Conservation (phyloP, 768 basidiomycete species). For the Psilocybe tampanensis region DNA sequence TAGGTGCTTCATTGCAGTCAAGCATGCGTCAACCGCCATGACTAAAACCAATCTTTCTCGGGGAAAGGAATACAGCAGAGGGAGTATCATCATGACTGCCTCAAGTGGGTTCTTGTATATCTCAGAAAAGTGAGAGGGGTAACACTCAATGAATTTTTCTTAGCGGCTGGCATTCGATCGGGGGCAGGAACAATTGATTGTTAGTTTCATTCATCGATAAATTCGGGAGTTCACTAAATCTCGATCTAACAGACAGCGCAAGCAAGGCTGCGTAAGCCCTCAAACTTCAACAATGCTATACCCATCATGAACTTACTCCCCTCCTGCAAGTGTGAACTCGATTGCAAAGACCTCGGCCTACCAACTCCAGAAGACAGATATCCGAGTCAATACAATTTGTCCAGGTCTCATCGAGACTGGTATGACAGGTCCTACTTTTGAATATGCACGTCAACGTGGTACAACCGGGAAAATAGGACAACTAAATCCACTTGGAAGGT, state of each 20-base stretch:
- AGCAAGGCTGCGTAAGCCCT: constrained; percentile 86
- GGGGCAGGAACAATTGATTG: constrained; percentile 85
- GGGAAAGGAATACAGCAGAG: constrained; percentile 71
- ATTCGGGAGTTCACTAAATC: not conserved
- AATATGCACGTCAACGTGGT: constrained; percentile 75
- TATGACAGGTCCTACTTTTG: constrained; percentile 83
- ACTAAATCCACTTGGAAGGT: constrained; percentile 82
- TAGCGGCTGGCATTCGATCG: constrained; percentile 82
- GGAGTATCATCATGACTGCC: constrained; percentile 88
- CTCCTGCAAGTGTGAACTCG: constrained; percentile 71
- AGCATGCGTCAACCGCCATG: constrained; percentile 87
- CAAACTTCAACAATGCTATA: not conserved
- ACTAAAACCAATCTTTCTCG: constrained; percentile 59
- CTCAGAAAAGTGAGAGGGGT: not conserved
- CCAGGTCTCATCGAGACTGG: constrained; percentile 94
- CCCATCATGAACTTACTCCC: not conserved
- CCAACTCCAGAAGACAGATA: constrained; percentile 78
- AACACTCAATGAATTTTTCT: constrained; percentile 1
- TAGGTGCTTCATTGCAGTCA: constrained; percentile 89
- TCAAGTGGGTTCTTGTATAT: constrained; percentile 56
- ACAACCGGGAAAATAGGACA: constrained; percentile 78
- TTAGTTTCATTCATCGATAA: constrained; percentile 36
- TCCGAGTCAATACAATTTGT: constrained; percentile 89
- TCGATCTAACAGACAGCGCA: constrained; percentile 66
- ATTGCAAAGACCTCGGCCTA: constrained; percentile 83